Conservation (phyloP, 352 stramenopile species). For the Thraustotheca clavata region DNA sequence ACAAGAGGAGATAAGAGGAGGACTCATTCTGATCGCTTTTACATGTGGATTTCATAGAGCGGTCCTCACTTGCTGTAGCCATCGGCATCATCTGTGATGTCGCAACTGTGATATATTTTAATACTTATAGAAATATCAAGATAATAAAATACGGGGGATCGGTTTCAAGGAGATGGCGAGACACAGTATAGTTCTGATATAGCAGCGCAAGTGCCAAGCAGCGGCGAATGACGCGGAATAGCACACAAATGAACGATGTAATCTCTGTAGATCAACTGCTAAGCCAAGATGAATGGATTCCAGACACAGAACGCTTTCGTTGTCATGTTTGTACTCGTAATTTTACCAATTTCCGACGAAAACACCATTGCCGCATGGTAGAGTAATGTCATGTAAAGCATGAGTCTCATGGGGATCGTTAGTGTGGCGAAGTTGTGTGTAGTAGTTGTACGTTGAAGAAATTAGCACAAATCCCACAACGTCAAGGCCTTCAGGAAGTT, state of each 20-base stretch:
- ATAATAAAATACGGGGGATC: neutral
- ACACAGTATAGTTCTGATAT: constrained; percentile 4
- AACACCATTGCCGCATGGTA: constrained; percentile 84
- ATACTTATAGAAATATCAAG: neutral
- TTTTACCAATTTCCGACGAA: constrained; percentile 82
- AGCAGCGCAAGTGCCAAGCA: neutral
- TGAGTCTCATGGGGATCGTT: neutral
- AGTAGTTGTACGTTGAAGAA: constrained; percentile 84
- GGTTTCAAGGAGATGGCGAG: neutral
- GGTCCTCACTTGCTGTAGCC: too few species aligned
- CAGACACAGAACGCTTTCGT: constrained; percentile 78
- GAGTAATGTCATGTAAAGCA: neutral
- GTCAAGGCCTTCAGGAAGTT: constrained; percentile 72
- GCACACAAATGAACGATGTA: neutral
- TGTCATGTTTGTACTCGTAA: constrained; percentile 83
- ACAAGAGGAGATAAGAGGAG: too few species aligned
- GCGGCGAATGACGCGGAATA: neutral
- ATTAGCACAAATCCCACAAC: constrained; percentile 68
- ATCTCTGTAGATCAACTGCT: constrained; percentile 59
- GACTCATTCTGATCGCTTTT: too few species aligned
- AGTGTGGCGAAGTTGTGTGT: constrained; percentile 84
- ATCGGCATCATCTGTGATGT: too few species aligned
- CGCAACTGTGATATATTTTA: too few species aligned
- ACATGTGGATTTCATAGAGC: too few species aligned
- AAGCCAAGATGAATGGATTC: constrained; percentile 75